These are phyloP conservation scores for Cryptococcus sp. DNA, from an alignment of 1,284 basidiomycete genomes.

Conservation along the genomic window DNA sequence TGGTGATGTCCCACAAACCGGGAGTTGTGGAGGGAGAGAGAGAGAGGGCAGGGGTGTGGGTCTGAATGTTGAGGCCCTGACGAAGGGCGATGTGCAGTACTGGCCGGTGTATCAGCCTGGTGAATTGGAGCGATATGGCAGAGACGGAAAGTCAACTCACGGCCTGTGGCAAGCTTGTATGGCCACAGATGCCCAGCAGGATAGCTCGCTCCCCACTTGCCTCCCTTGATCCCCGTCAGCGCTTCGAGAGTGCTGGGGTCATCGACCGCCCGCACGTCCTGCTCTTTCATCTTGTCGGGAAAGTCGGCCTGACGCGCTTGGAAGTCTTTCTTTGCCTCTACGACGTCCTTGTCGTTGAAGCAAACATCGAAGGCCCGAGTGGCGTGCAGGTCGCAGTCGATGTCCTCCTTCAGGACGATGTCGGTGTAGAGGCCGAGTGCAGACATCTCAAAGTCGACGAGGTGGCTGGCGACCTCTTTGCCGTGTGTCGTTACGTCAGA, in stretches of 20 bases:
- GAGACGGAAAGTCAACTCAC: constrained; percentile 14
- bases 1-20: constrained; percentile 24
- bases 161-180: constrained; percentile 28
- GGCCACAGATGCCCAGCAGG: constrained; percentile 35
- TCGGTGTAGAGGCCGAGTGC: constrained; percentile 23
- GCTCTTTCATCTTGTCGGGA: constrained; percentile 7
- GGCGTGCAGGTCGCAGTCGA: constrained; percentile 37
- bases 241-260: constrained; percentile 18
- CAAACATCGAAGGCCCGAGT: constrained; percentile 36
- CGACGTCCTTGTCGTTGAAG: constrained; percentile 22
- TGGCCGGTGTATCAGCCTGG: constrained; percentile 7
- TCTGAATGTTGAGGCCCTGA: constrained; percentile 28
- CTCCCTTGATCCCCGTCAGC: constrained; percentile 23
- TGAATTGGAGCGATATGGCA: not conserved
- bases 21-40: constrained; percentile 1
- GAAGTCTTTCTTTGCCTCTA: constrained; percentile 13
- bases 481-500: constrained; percentile 30
- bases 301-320: constrained; percentile 16
- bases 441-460: constrained; percentile 23
- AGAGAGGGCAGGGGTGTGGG: constrained; percentile 24
- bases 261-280: constrained; percentile 17
- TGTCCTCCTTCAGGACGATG: constrained; percentile 24
- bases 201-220: constrained; percentile 23
- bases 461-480: constrained; percentile 24
- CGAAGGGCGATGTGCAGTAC: constrained; percentile 19